Conservation (phyloP, 768 basidiomycete genomes). For the Mycena galericulata region DNA sequence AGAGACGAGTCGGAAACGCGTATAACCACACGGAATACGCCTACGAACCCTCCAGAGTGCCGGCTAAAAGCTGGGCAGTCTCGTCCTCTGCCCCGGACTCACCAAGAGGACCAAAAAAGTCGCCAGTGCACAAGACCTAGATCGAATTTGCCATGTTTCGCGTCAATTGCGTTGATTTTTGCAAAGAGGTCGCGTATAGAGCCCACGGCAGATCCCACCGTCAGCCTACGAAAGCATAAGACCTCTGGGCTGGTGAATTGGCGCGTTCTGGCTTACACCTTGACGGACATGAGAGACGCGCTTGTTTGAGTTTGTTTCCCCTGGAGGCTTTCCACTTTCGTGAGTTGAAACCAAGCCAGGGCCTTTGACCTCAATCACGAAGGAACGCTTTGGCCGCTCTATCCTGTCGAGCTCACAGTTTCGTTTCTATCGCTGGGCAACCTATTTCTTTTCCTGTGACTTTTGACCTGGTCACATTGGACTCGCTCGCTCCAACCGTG, state of each 20-base stretch:
- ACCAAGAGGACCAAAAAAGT: slow-evolving; percentile 81
- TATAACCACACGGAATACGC: slow-evolving; percentile 9
- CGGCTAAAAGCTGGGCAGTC: slow-evolving; percentile 71
- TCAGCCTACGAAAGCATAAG: slow-evolving; percentile 56
- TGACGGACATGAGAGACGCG: slow-evolving; percentile 44
- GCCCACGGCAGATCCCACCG: slow-evolving; percentile 85
- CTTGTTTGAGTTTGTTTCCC: not conserved
- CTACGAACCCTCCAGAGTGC: slow-evolving; percentile 71
- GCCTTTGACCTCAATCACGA: not conserved
- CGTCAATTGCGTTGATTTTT: slow-evolving; percentile 87
- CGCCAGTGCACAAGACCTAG: slow-evolving; percentile 84
- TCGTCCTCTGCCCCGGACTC: slow-evolving; percentile 57
- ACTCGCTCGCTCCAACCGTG: slow-evolving; percentile 33
- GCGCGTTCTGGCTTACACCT: slow-evolving; percentile 46
- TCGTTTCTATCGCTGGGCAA: slow-evolving; percentile 49
- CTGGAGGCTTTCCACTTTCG: not conserved
- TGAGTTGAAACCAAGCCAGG: not conserved
- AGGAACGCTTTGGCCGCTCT: slow-evolving; percentile 7
- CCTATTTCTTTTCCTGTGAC: slow-evolving; percentile 47
- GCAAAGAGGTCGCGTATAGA: slow-evolving; percentile 79
- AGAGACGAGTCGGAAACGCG: slow-evolving; percentile 26
- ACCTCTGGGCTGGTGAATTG: not conserved
- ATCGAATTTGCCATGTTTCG: slow-evolving; percentile 95
- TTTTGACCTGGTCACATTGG: slow-evolving; percentile 47
- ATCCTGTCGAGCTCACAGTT: not conserved